A percentile compares a stretch with the other conserved stretches of the same genome.
These are phyloP conservation scores for Hypomontagnella submonticulosa DNA, from an alignment of 495 filamentous ascomycete genomes.

Conservation along the genomic window DNA sequence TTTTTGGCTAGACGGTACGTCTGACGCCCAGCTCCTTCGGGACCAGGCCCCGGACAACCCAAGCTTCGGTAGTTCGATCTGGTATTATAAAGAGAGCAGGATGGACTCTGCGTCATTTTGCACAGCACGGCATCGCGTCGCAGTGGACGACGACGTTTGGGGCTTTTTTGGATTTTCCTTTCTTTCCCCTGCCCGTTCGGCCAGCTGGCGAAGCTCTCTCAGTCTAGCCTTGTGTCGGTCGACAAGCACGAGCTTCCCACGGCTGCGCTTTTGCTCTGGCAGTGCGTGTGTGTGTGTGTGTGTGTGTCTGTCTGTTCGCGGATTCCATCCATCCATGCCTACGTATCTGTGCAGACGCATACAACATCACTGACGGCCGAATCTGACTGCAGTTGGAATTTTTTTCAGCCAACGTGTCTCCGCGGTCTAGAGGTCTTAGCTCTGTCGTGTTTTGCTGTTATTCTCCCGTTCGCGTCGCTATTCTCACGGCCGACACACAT, in stretches of 20 bases:
- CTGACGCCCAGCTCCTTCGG: conserved; percentile 41
- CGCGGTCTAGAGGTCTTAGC: conserved; percentile 40
- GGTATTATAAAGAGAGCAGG: conserved; percentile 27
- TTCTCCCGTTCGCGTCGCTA: conserved; percentile 30
- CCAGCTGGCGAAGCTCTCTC: conserved; percentile 38
- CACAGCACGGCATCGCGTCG: conserved; percentile 32
- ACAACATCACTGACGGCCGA: conserved; percentile 39
- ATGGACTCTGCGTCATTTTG: conserved; percentile 39
- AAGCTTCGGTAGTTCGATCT: conserved; percentile 37
- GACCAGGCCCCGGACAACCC: conserved; percentile 41
- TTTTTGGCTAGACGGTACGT: conserved; percentile 45
- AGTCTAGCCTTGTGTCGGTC: conserved; percentile 36
- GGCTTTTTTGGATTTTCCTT: conserved; percentile 11
- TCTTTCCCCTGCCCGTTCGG: conserved; percentile 21
- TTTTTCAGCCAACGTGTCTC: conserved; percentile 44
- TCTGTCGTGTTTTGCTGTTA: conserved; percentile 43
- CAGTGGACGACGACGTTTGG: conserved; percentile 7
- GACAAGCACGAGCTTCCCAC: not conserved
- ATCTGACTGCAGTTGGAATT: conserved; percentile 43
- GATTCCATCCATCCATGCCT: conserved; percentile 31
- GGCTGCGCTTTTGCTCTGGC: conserved; percentile 8
- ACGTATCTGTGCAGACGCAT: conserved; percentile 43
- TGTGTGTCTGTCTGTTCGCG: conserved; percentile 16
- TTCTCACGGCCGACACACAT: conserved; percentile 10
- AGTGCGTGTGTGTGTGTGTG: no score